These are phyloP conservation scores for Paramecium bursaria DNA, from an alignment of 73 alveolate species.

Conservation along the genomic window DNA sequence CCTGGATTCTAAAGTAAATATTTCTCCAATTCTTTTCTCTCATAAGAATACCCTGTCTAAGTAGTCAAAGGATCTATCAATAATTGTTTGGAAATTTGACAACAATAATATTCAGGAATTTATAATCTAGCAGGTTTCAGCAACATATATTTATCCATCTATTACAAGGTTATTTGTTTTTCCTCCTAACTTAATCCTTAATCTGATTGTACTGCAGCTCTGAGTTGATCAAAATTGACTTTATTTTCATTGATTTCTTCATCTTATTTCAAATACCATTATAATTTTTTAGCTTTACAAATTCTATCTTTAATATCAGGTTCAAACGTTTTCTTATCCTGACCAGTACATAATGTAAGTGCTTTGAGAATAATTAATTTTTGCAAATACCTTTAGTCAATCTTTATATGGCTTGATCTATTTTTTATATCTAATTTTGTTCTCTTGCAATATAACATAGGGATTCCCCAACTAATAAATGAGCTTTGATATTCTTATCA, in stretches of 20 bases:
- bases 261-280: constrained; percentile 41
- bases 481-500: constrained; percentile 54
- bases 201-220: constrained; percentile 1
- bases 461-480: constrained; percentile 45
- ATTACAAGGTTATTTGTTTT: constrained; percentile 9
- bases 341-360: constrained; percentile 38
- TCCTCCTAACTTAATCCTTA: constrained; percentile 2
- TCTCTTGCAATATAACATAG: constrained; percentile 28
- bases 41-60: constrained; percentile 45
- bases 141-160: constrained; percentile 26
- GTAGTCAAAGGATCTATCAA: constrained; percentile 47
- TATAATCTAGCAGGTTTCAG: background rate
- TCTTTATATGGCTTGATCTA: constrained; percentile 37
- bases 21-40: background rate
- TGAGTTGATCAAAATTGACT: constrained; percentile 14
- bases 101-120: constrained; percentile 44
- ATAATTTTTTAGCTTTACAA: constrained; percentile 39
- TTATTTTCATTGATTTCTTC: constrained; percentile 21
- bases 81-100: background rate
- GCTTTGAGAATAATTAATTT: background rate
- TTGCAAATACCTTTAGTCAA: constrained; percentile 6
- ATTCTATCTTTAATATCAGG: constrained; percentile 25
- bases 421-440: background rate
- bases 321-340: constrained; percentile 28
- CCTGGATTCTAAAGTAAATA: background rate